Conservation (phyloP, 495 filamentous ascomycete species). For the Xylaria nigripes region DNA sequence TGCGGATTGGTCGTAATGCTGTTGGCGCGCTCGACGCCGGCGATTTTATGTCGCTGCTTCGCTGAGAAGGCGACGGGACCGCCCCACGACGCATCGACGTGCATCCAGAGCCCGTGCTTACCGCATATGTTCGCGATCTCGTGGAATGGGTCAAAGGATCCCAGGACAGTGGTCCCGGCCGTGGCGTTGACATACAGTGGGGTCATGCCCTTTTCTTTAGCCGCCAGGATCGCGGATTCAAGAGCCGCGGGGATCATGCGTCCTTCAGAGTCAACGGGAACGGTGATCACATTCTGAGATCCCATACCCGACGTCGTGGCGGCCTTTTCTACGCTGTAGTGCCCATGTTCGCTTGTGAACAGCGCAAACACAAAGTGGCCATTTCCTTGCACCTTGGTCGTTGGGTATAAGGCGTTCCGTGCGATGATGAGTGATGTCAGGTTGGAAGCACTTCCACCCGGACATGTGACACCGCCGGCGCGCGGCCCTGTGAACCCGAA, state of each 20-base stretch:
- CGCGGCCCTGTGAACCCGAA: slow-evolving; percentile 67
- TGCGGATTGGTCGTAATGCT: slow-evolving; percentile 85
- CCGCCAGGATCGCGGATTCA: slow-evolving; percentile 48
- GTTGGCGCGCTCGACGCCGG: slow-evolving; percentile 65
- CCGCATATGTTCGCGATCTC: slow-evolving; percentile 64
- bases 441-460: slow-evolving; percentile 80
- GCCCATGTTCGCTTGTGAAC: slow-evolving; percentile 84
- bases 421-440: slow-evolving; percentile 82
- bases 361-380: slow-evolving; percentile 57
- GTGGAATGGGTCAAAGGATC: slow-evolving; percentile 77
- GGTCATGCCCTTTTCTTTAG: slow-evolving; percentile 55
- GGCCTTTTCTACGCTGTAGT: slow-evolving; percentile 93
- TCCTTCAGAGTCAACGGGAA: slow-evolving; percentile 64
- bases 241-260: slow-evolving; percentile 62
- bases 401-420: slow-evolving; percentile 73
- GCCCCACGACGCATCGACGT: slow-evolving; percentile 88
- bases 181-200: slow-evolving; percentile 96
- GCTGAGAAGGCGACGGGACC: slow-evolving; percentile 73
- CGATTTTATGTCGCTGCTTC: slow-evolving; percentile 52
- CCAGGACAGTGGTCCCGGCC: slow-evolving; percentile 87
- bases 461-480: slow-evolving; percentile 79
- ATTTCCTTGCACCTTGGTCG: slow-evolving; percentile 65
- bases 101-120: slow-evolving; percentile 72
- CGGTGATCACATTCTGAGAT: slow-evolving; percentile 58
- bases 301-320: slow-evolving; percentile 82